Evolutionary conservation across 2,329 filamentous ascomycete species (phyloP), one percentile per base, ranked within the genome.

Genomic region (Penicillium sclerotiorum): DNA sequence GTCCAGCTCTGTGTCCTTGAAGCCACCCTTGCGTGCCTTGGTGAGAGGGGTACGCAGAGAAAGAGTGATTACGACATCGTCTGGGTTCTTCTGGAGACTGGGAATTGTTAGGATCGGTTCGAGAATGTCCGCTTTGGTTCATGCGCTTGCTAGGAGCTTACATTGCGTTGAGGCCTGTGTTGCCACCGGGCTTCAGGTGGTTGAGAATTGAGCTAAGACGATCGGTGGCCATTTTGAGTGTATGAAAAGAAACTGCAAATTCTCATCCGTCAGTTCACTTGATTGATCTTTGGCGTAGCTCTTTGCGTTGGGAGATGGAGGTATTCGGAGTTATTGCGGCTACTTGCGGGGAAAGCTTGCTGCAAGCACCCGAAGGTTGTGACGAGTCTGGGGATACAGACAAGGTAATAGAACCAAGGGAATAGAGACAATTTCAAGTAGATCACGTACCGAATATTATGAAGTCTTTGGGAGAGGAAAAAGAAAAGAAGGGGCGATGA

Each of bases 61-160:
- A 50, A 95, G 84, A 7, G 94, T 99, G 68, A 97, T 96, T 70
- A 99, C 94, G 47, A 99, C 82, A 78, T 99, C 94, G 71, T 97
- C 93, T 61, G 92, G 84, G 73, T 95, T 95, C 80, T 97, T 92
- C 62, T 89, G 85, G 50, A 89, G 91, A 67, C 91, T 25, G 15
- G 25, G n/a, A 13, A 6, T 39, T 45, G 42, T 65, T 45, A 63
- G 55, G 20, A n/a, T n/a, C 32, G 41, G 41, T n/a, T n/a, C n/a
- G n/a, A n/a, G n/a, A n/a, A 15, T 39, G 22, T 23, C 3, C 18
- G 17, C 11, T n/a, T 17, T 44, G 18, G 11, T 30, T 28, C 4
- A 25, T 2, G n/a, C 13, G 21, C 28, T 47, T 28, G 20, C 42
- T 27, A n/a, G 40, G 23, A 28, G 67, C 87, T 79, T 82, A 95